These are phyloP conservation scores for Rhytidhysteron rufulum DNA, from an alignment of 2,329 filamentous ascomycete species.

Conservation along the genomic window DNA sequence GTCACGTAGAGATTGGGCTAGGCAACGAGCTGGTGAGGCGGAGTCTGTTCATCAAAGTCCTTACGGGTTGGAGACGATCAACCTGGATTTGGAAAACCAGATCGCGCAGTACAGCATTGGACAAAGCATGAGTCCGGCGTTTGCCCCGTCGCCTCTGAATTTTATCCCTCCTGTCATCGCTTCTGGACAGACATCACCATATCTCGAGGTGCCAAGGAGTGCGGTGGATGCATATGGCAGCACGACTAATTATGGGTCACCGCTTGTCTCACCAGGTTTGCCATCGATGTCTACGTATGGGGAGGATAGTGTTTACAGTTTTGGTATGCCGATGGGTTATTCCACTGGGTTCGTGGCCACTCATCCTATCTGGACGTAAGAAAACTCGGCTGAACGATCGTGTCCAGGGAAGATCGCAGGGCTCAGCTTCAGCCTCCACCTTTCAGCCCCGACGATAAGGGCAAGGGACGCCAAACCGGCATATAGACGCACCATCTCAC, in stretches of 20 bases:
- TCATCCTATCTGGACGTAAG: conserved; percentile 40
- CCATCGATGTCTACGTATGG: conserved; percentile 31
- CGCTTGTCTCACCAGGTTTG: conserved; percentile 33
- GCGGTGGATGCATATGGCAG: conserved; percentile 25
- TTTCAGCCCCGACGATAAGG: conserved; percentile 14
- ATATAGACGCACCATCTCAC: no score
- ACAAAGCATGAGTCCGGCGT: conserved; percentile 47
- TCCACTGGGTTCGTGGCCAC: conserved; percentile 42
- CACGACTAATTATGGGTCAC: conserved; percentile 31
- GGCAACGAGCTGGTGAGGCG: conserved; percentile 31
- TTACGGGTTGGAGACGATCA: conserved; percentile 36
- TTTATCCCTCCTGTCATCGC: conserved; percentile 34
- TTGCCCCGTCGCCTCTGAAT: conserved; percentile 44
- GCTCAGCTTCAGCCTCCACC: conserved; percentile 18
- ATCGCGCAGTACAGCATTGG: conserved; percentile 39
- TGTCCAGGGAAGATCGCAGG: conserved; percentile 33
- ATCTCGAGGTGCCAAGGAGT: conserved; percentile 44
- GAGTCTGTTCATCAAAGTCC: conserved; percentile 32
- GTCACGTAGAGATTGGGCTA: conserved; percentile 35
- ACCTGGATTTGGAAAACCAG: conserved; percentile 37
- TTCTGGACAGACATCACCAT: conserved; percentile 36
- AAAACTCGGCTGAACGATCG: conserved; percentile 37
- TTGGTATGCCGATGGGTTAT: conserved; percentile 38
- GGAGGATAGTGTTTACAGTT: conserved; percentile 40
- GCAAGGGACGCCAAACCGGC: conserved; percentile 15